Percentiles rank a stretch among this genome's conserved stretches.
Evolutionary conservation across 2,329 filamentous ascomycete species (phyloP).

Genomic region (Geosmithia morbida): DNA sequence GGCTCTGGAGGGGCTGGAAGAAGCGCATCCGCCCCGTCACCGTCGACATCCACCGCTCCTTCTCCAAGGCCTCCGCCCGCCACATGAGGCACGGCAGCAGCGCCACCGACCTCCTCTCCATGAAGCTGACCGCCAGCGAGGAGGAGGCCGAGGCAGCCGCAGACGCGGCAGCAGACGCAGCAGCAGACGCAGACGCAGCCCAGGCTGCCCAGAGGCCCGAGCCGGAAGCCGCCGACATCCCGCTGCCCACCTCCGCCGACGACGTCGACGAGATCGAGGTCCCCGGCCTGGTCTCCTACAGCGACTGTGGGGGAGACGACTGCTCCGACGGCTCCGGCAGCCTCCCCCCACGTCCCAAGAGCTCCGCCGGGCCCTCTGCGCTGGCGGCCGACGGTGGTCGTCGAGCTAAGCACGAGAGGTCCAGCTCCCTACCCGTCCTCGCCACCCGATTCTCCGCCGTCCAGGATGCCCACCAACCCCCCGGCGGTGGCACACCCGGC

Average conservation of each 20-base stretch:
- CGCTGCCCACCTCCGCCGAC: slow-evolving; percentile 51
- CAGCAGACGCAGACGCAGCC: no score
- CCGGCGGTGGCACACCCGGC: background rate
- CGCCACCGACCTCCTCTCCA: slow-evolving; percentile 19
- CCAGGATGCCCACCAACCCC: background rate
- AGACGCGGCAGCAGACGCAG: slow-evolving; percentile 2
- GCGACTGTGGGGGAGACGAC: slow-evolving; percentile 42
- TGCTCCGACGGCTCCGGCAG: slow-evolving; percentile 16
- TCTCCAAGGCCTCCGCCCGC: slow-evolving; percentile 28
- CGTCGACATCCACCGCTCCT: slow-evolving; percentile 18
- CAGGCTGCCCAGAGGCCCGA: slow-evolving; percentile 4
- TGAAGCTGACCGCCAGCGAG: slow-evolving; percentile 5
- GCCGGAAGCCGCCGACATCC: slow-evolving; percentile 27
- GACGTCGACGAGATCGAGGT: slow-evolving; percentile 74
- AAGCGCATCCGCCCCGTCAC: slow-evolving; percentile 55
- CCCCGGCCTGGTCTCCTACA: slow-evolving; percentile 49
- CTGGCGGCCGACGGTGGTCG: background rate
- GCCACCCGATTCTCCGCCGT: background rate
- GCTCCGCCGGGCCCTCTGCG: slow-evolving; percentile 14
- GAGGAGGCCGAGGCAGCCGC: slow-evolving; percentile 1
- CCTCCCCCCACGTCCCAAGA: slow-evolving; percentile 27
- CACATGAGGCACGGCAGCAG: slow-evolving; percentile 18
- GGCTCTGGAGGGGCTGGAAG: slow-evolving; percentile 91
- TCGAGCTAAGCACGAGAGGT: background rate
- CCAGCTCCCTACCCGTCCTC: slow-evolving; percentile 1